Percentiles rank a stretch among this genome's conserved stretches.
Evolutionary conservation across 352 stramenopile genomes (phyloP).

Genomic region (Globisporangium spinosum): DNA sequence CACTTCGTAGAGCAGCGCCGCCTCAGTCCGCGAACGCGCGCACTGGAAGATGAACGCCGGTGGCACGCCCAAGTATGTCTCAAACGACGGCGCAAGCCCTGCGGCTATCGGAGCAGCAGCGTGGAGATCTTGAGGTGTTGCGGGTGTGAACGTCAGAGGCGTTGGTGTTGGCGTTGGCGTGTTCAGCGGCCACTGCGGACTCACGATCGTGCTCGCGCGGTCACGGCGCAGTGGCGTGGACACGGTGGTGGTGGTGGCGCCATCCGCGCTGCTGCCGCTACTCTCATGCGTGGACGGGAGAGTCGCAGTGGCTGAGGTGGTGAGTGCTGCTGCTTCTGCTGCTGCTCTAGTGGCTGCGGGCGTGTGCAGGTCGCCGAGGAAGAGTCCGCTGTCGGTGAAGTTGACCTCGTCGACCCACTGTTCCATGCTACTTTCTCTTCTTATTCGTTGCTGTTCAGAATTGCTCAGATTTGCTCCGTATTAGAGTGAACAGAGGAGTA

Average conservation of each 20-base stretch:
- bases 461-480: too few relatives aligned
- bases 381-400: conserved; percentile 27
- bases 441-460: too few relatives aligned
- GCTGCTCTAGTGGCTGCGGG: not conserved
- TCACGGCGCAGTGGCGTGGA: not conserved
- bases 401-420: conserved; percentile 22
- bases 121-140: conserved; percentile 21
- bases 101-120: conserved; percentile 5
- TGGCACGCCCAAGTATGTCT: conserved; percentile 23
- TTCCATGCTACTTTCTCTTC: not conserved
- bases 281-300: not conserved
- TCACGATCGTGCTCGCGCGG: conserved; percentile 4
- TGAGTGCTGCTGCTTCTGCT: not conserved
- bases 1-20: conserved; percentile 29
- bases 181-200: not conserved
- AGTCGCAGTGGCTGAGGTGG: not conserved
- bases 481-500: too few relatives aligned
- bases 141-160: conserved; percentile 13
- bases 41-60: conserved; percentile 20
- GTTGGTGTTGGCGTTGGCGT: conserved; percentile 3
- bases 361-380: conserved; percentile 13
- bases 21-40: conserved; percentile 20
- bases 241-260: not conserved
- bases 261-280: conserved; percentile 4
- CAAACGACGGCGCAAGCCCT: conserved; percentile 4